Evolutionary conservation across 2,329 filamentous ascomycete genomes (phyloP), one percentile per base, ranked within the genome.

Genomic region (Phialophora verrucosa): DNA sequence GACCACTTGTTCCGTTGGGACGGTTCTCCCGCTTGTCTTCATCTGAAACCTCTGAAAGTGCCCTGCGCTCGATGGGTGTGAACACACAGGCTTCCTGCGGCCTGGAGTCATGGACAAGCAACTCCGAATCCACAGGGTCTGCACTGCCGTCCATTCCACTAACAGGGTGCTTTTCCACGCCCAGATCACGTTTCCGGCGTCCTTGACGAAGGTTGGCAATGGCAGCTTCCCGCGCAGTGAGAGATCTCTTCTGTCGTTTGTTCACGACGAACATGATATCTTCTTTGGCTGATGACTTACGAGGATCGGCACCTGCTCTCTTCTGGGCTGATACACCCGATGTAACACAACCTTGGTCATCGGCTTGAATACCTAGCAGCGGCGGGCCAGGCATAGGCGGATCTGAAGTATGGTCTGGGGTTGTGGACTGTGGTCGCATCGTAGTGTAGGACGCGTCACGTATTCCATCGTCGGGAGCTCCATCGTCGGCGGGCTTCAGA

Each of bases 241-340:
- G 44, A 8, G 51, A 17, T 1, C 14, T 29, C 8, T 44, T 56
- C n/a, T 20, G 25, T 58, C 20, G 63, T 61, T 66, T 66, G 25
- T 31, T 63, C 14, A 38, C 2, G 11, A 61, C 32, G 14, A 63
- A 63, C 29, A 63, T n/a, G 7, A 32, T 14, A 17, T 58, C 50
- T 23, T 66, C 66, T 20, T 32, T 31, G 17, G n/a, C 29, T 12
- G 14, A 14, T 20, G 57, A 55, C 29, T 66, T 66, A n/a, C 65
- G 50, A 27, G n/a, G 47, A 27, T 54, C 61, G 42, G 29, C n/a
- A 14, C 29, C 44, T 14, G 32, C 35, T 47, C 20, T 14, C 44
- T 61, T 51, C 55, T 54, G 50, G 29, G 31, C n/a, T 17, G 56
- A n/a, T 38, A 32, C 17, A 20, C 20, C 25, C 12, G 50, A 56